Evolutionary conservation across 2,329 filamentous ascomycete genomes (phyloP).

Genomic region (Balansia obtecta): DNA sequence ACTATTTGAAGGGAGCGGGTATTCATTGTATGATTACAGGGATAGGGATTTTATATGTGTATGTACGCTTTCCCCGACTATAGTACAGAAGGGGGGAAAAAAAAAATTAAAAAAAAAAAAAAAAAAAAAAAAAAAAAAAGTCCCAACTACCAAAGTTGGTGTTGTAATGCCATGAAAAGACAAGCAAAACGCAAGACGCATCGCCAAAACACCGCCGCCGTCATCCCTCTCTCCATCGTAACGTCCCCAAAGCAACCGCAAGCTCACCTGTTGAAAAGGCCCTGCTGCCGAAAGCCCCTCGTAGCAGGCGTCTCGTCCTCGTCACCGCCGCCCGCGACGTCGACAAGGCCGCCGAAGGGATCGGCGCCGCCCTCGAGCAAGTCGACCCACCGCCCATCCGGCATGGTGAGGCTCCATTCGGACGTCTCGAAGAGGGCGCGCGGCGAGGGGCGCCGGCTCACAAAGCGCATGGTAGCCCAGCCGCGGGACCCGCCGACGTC

Average conservation of each 20-base stretch:
- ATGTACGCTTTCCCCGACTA: no score
- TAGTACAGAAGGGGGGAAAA: no score
- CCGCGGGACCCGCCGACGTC: slow-evolving; percentile 68
- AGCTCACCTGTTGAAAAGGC: slow-evolving; percentile 21
- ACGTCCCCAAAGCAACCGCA: no score
- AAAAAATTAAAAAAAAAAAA: no score
- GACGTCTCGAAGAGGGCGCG: slow-evolving; percentile 68
- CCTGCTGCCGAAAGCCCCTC: slow-evolving; percentile 41
- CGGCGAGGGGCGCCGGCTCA: slow-evolving; percentile 52
- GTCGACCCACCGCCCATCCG: slow-evolving; percentile 50
- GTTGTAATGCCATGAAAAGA: background rate
- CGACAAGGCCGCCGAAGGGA: slow-evolving; percentile 52
- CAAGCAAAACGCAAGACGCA: background rate
- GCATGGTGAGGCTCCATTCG: slow-evolving; percentile 74
- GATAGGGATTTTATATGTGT: no score
- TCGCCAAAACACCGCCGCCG: no score
- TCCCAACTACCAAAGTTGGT: background rate
- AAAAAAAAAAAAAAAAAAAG: no score
- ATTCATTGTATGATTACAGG: no score
- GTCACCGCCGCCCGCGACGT: no score
- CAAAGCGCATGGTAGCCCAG: slow-evolving; percentile 67
- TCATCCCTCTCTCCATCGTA: no score
- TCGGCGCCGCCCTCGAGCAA: slow-evolving; percentile 60
- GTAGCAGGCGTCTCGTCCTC: no score
- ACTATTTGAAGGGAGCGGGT: no score